phyloP scores from a whole-genome alignment of 805 yeast species.

The Isabelozyma rhagii region DNA sequence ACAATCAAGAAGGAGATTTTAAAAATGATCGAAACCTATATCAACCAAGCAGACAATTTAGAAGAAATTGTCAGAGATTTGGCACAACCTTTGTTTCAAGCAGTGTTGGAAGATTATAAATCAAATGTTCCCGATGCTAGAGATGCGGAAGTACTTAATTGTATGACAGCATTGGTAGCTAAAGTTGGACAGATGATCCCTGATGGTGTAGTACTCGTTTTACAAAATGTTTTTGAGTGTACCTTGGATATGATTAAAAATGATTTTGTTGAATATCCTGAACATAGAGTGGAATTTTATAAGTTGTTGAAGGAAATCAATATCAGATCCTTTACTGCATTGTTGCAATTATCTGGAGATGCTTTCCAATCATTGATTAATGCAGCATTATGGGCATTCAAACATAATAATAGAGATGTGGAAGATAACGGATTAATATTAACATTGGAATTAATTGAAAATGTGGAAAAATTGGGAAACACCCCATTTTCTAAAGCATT shows the following conservation, averaged over 20 bases:
- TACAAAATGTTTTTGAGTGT: conserved; percentile 90
- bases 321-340: conserved; percentile 77
- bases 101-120: conserved; percentile 87
- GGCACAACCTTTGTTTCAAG: conserved; percentile 75
- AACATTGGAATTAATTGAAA: conserved; percentile 77
- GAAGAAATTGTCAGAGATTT: conserved; percentile 82
- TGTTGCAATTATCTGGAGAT: conserved; percentile 83
- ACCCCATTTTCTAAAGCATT: conserved; percentile 78
- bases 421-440: conserved; percentile 87
- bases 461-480: conserved; percentile 74
- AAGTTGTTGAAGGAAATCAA: conserved; percentile 85
- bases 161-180: conserved; percentile 86
- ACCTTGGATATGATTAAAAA: conserved; percentile 94
- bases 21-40: conserved; percentile 82
- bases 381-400: conserved; percentile 97
- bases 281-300: conserved; percentile 95
- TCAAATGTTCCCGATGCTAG: conserved; percentile 92
- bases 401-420: conserved; percentile 95
- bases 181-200: conserved; percentile 87
- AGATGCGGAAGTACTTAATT: conserved; percentile 94
- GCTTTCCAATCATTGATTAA: conserved; percentile 89
- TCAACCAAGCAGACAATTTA: conserved; percentile 79
- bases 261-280: conserved; percentile 95
- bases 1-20: conserved; percentile 93
- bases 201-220: conserved; percentile 80